A percentile compares a stretch with the other conserved stretches of the same genome.
Evolutionary conservation across 768 basidiomycete genomes (phyloP).

Genomic region (Thelephora aurantiotincta): DNA sequence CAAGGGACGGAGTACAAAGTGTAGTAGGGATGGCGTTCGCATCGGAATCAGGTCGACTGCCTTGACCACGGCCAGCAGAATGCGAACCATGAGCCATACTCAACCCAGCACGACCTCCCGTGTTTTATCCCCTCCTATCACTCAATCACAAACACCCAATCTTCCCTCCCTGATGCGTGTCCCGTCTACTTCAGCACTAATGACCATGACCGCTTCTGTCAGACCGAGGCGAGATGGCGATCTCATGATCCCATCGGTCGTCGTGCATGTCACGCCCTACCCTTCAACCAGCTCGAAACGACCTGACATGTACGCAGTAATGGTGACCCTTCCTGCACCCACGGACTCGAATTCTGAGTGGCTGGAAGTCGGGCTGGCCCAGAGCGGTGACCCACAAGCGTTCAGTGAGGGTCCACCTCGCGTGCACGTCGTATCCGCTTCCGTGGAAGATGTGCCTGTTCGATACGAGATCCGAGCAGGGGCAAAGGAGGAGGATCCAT

Average conservation of each 20-base stretch:
- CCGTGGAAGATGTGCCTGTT: slow-evolving; percentile 51
- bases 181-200: slow-evolving; percentile 12
- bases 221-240: slow-evolving; percentile 37
- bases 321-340: slow-evolving; percentile 40
- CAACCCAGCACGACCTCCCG: slow-evolving; percentile 7
- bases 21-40: slow-evolving; percentile 45
- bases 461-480: slow-evolving; percentile 37
- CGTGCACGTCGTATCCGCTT: slow-evolving; percentile 44
- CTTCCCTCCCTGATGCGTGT: slow-evolving; percentile 7
- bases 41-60: slow-evolving; percentile 34
- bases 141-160: slow-evolving; percentile 12
- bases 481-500: slow-evolving; percentile 20
- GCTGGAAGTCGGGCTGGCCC: slow-evolving; percentile 62
- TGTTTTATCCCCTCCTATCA: slow-evolving; percentile 6
- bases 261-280: slow-evolving; percentile 39
- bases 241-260: slow-evolving; percentile 46
- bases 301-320: slow-evolving; percentile 44
- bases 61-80: slow-evolving; percentile 11
- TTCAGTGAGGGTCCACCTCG: slow-evolving; percentile 20
- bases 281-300: slow-evolving; percentile 10
- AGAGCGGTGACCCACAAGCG: slow-evolving; percentile 4
- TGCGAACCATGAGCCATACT: slow-evolving; percentile 4
- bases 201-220: slow-evolving; percentile 14
- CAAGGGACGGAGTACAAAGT: slow-evolving; percentile 43
- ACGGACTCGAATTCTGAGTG: slow-evolving; percentile 48